Base-by-base conservation (phyloP, 2,329 filamentous ascomycete species). In the Seiridium unicorne region DNA sequence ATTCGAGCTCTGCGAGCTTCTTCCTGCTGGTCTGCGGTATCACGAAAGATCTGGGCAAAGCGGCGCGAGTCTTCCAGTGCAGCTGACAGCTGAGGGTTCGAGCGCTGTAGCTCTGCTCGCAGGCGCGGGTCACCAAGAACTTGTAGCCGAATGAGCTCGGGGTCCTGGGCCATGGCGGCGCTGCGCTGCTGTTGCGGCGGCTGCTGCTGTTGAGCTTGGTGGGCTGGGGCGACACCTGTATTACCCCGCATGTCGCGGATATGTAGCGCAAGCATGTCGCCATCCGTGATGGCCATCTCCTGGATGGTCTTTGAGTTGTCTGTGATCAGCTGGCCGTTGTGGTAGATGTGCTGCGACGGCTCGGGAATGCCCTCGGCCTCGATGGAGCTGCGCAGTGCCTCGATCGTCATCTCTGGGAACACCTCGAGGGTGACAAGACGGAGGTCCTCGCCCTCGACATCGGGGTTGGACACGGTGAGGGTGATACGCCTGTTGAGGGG, bases 261-360 rank as follows among this genome's bases (percentile, higher is more conserved):
- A 72, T 96, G 90, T 66, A 98, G 84, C 36, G 91, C 92, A 65
- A 99, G 80, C 91, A 99, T 93, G 71, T 97, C 95, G 59, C 92
- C 92, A 76, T 98, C 92, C 54, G 82, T 85, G 68, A 99, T 90
- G 47, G 89, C 85, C 38, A 93, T 84, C 69, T 94, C 84, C 66
- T 93, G 86, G 71, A 99, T 84, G 3, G 93, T 97, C 74, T 93
- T 90, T 61, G 84, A 77, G 69, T 93, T 89, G 75, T 93, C 89
- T 66, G 81, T 84, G 59, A 99, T 86, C 47, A 93, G 85, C 65
- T 87, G 85, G 65, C 94, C 95, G 74, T 97, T 96, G 78, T 94
- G 90, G 77, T 95, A 96, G 72, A 98, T 88, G 71, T 92, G 88
- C 74, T 97, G 93, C 51, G 89, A 83, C 49, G 82, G 80, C 18